A percentile compares a stretch with the other conserved stretches of the same genome.
Evolutionary conservation across 495 filamentous ascomycete species (phyloP).

Genomic region (Annulohypoxylon bovei): DNA sequence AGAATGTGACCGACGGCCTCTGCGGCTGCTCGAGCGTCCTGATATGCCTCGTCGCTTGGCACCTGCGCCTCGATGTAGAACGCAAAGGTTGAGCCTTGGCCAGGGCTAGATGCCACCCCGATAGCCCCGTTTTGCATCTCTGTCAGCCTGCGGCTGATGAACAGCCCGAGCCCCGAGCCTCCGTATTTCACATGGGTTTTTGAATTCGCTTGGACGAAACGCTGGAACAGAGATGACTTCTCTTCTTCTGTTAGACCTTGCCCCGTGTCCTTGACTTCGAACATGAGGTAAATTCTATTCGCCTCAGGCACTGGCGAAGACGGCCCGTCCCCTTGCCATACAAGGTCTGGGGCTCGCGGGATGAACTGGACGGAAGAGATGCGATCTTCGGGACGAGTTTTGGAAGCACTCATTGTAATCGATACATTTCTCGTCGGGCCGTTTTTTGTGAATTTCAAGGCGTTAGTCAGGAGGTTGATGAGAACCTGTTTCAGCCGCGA

Average conservation of each 20-base stretch:
- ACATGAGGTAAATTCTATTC: conserved; percentile 70
- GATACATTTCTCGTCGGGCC: conserved; percentile 68
- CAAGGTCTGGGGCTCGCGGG: conserved; percentile 60
- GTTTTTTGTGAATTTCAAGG: conserved; percentile 79
- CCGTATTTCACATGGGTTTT: conserved; percentile 84
- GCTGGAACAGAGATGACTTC: conserved; percentile 78
- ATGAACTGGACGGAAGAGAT: conserved; percentile 61
- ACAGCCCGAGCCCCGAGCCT: conserved; percentile 83
- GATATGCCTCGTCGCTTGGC: conserved; percentile 31
- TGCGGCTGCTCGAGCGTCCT: conserved; percentile 33
- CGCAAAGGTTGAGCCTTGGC: conserved; percentile 81
- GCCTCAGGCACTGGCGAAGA: conserved; percentile 73
- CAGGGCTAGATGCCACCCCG: conserved; percentile 75
- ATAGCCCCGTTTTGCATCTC: conserved; percentile 87
- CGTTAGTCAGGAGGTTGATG: conserved; percentile 81
- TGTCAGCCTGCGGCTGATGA: conserved; percentile 79
- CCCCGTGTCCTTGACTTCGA: conserved; percentile 82
- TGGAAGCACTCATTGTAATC: conserved; percentile 75
- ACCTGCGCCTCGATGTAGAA: conserved; percentile 69
- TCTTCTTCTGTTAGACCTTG: conserved; percentile 77
- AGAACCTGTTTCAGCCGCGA: conserved; percentile 80
- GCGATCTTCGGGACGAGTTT: conserved; percentile 57
- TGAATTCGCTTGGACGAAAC: conserved; percentile 81
- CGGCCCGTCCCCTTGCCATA: conserved; percentile 60
- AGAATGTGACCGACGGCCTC: conserved; percentile 36